Base-by-base conservation (phyloP, 225 moss, liverwort and hornwort genomes). In the Antitrichia curtipendula region DNA sequence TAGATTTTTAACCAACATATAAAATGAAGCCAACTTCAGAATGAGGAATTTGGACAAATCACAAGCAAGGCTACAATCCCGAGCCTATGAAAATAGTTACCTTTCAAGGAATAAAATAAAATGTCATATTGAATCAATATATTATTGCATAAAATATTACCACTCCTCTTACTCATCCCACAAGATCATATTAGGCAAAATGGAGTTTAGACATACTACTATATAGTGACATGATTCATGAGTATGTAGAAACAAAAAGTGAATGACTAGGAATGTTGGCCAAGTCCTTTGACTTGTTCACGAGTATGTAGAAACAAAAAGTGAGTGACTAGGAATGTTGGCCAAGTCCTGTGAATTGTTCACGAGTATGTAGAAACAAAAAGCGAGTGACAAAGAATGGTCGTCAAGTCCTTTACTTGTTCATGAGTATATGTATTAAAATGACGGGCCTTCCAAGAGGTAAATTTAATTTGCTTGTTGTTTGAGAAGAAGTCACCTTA, bases 401-500 rank as follows among this genome's bases (percentile, higher is more conserved):
- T 70, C 0, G 2, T 0, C 9, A 43, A 9, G 5, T 41, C 10
- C 0, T 6, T 29, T 10, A 10, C 45, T 29, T 72, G 1, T 6
- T 47, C 12, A 32, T 40, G 24, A 40, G 0, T 13, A 8, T 69
- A 4, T n/a, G n/a, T n/a, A n/a, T n/a, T 47, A 45, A 28, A 29
- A 45, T 10, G 6, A 28, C 28, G 18, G 11, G 2, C 7, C 47
- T 73, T 18, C 12, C 10, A 19, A 0, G 5, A 71, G 3, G 5
- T 15, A 14, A 27, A 16, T 27, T 71, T n/a, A n/a, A n/a, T n/a
- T 71, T 14, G 22, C 13, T 53, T 53, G 2, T 14, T 36, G 6
- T 14, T 36, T 1, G 1, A 53, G 0, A 23, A 6, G 14, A 9
- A 1, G 23, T n/a, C 8, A 3, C 8, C 0, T 36, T 36, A 9